Evolutionary conservation across 2,329 filamentous ascomycete species (phyloP).

Genomic region (Venturia pyrina): DNA sequence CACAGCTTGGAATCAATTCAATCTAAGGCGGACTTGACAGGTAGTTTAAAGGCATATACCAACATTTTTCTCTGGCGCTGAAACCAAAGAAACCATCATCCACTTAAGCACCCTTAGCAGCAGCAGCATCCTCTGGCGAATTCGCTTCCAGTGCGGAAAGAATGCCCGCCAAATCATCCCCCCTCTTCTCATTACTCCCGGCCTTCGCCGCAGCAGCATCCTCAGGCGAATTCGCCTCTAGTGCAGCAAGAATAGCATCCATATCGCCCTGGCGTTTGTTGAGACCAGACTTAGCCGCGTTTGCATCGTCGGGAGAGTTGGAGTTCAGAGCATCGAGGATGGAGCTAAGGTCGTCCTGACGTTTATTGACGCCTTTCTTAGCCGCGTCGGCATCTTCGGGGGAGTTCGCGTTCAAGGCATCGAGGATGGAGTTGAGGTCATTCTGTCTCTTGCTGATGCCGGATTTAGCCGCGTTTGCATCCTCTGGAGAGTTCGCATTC

Average conservation of each 20-base stretch:
- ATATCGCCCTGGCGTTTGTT: no score
- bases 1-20: no score
- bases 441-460: slow-evolving; percentile 5
- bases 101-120: background rate
- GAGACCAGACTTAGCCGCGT: no score
- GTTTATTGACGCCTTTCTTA: background rate
- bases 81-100: background rate
- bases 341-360: background rate
- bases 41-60: no score
- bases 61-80: no score
- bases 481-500: background rate
- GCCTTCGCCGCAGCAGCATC: background rate
- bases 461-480: background rate
- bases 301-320: background rate
- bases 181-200: background rate
- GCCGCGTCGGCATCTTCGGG: slow-evolving; percentile 4
- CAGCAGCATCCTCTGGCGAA: background rate
- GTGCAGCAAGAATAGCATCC: no score
- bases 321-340: background rate
- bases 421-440: slow-evolving; percentile 5
- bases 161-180: no score
- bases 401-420: background rate
- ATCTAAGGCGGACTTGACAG: no score
- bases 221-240: no score
- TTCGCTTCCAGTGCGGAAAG: no score